Base-by-base conservation (phyloP, 257 asterid species). In the Salvia miltiorrhiza region DNA sequence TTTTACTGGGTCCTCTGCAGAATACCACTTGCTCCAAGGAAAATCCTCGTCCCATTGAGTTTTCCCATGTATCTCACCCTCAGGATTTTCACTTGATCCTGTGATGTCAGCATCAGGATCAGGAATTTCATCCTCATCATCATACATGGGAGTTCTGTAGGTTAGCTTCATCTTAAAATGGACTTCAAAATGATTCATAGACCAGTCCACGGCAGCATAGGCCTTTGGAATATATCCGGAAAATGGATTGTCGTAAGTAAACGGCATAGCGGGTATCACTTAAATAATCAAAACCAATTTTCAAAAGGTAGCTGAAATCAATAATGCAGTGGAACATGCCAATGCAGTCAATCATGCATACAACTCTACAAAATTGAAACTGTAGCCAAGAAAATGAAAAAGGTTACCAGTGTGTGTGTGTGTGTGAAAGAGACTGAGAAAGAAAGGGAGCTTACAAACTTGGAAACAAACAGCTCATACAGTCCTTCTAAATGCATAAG, bases 401-500 rank as follows among this genome's bases (percentile, higher is more conserved):
- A 43, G 19, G 44, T 19, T 44, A 54, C 30, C 56, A 41, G 61
- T 3, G 12, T 21, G 16, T 53, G 17, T 1, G 37, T 50, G 32
- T 50, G 32, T 19, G 55, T 14, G 49, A 65, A 12, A 70, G 55
- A 35, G 56, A 62, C 52, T 64, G 24, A 73, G 68, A 30, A 60
- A 54, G 67, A 37, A 70, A 55, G 2, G 40, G 40, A 35, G 58
- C 82, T 75, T 66, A 75, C 97, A 82, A 90, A 90, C 77, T 90
- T 88, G 65, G 96, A 88, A 71, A 85, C 86, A 88, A 88, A 90
- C 69, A 90, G 85, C 82, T 94, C 99, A 16, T 88, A 94, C 67
- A 94, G 80, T 81, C 99, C 99, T 86, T 91, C 97, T 82, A 90
- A 76, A 84, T 94, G 97, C 99, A 94, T 86, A 37, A 94, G 96